Base-by-base conservation (phyloP, 1,284 basidiomycete genomes). In the Trichosporon sp. region DNA sequence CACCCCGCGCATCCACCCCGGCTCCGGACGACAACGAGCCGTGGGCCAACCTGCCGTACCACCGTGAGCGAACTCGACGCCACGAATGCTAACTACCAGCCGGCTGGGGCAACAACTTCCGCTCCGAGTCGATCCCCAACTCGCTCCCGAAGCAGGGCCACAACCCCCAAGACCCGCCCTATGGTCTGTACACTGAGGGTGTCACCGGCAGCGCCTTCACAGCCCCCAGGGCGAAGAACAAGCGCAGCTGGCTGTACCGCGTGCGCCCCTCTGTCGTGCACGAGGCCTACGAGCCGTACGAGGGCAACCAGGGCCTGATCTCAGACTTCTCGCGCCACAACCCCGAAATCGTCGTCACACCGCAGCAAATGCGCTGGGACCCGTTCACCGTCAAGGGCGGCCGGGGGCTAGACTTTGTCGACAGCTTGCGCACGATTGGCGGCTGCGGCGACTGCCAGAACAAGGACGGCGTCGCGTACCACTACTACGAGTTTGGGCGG, bases 221-320 rank as follows among this genome's bases (percentile, higher is more conserved):
- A 4, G 86, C 88, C 2, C 88, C 89, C 10, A 83, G 89, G 12
- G 83, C 79, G 11, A 84, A 86, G 72, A 88, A 87, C 77, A 84
- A 86, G 77, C 84, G 85, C 43, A 79, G 85, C 78, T 87, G 80
- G 76, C 78, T 81, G 40, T 83, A 80, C 64, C 68, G 72, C 8
- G 56, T 73, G 73, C 87, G 88, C n/a, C 90, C 90, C 1, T 90
- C 90, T 4, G 90, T 91, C 21, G 88, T 89, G 0, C 90, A 91
- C 79, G 46, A 66, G 68, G 38, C 69, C 59, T 59, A 73, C 71
- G 67, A 70, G 61, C 46, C 69, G 51, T 70, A 70, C 68, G 31
- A 43, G 40, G 68, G 68, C 43, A 67, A 69, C 46, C 26, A 46
- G 14, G 16, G 16, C 12, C 32, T 75, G 31, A 38, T 69, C 8